Conservation (phyloP, 129 eudicot genomes). For the Mikania micrantha region DNA sequence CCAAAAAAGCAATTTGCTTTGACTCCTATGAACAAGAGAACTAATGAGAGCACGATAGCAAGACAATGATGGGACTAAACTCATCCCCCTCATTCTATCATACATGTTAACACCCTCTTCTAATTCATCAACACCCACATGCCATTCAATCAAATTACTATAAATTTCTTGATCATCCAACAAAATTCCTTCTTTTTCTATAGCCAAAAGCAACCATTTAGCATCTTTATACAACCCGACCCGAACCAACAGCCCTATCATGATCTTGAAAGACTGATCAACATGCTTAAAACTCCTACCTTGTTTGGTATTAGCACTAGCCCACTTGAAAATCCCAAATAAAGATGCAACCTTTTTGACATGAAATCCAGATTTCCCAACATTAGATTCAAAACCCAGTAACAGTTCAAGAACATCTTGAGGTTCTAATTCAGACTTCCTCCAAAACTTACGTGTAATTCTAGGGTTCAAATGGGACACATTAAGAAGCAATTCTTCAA, state of each 20-base stretch:
- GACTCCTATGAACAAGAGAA: slow-evolving; percentile 41
- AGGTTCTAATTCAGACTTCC: slow-evolving; percentile 43
- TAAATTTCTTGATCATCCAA: slow-evolving; percentile 52
- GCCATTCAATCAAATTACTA: slow-evolving; percentile 61
- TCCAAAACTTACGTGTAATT: slow-evolving; percentile 48
- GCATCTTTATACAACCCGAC: slow-evolving; percentile 59
- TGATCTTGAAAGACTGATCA: slow-evolving; percentile 49
- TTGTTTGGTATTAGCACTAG: slow-evolving; percentile 23
- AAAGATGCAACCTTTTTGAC: slow-evolving; percentile 55
- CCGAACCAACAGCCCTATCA: slow-evolving; percentile 56
- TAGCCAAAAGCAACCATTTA: slow-evolving; percentile 43
- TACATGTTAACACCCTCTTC: slow-evolving; percentile 37
- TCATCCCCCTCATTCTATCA: slow-evolving; percentile 50
- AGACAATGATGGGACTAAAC: slow-evolving; percentile 41
- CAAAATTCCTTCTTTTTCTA: slow-evolving; percentile 47
- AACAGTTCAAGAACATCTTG: slow-evolving; percentile 59
- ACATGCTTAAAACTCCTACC: slow-evolving; percentile 42
- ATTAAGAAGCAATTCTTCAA: slow-evolving; percentile 38
- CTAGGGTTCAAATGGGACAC: slow-evolving; percentile 50
- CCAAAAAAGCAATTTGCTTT: slow-evolving; percentile 28
- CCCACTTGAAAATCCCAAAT: slow-evolving; percentile 68
- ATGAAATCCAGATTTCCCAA: slow-evolving; percentile 31
- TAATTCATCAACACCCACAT: slow-evolving; percentile 43
- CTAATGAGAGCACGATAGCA: slow-evolving; percentile 43
- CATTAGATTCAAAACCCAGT: slow-evolving; percentile 40